Evolutionary conservation across 1,139 yeast species (phyloP), one percentile per base, ranked within the genome.

Genomic region (Zygosaccharomyces pseudobailii): DNA sequence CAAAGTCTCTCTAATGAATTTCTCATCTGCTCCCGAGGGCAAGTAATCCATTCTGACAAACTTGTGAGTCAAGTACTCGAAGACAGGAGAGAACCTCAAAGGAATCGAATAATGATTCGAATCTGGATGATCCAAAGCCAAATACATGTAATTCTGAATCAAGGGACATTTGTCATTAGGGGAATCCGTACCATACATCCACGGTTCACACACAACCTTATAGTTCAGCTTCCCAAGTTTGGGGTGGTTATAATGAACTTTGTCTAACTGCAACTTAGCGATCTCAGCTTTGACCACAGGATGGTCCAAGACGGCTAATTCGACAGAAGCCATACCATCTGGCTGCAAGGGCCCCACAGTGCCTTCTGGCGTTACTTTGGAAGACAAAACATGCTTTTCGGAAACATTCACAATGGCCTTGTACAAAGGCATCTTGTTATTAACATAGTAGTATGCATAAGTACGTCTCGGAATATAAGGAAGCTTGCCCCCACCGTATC

Each of bases 181-280:
- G 57, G 77, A 78, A 64, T 84, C 90, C 36, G 88, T 83, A 57
- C 95, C 96, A 65, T 87, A 87, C 75, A 87, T 87, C 95, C 96
- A 87, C 45, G 94, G 90, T 64, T 87, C 88, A 62, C 75, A 78
- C 62, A 84, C 79, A 44, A 87, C 80, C n/a, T 42, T 47, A 47
- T 57, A 57, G 20, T 49, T 46, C 32, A 56, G 40, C 23, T 51
- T 51, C 13, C 61, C 61, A 42, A 76, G 63, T 40, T 69, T 65
- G 61, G 82, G 88, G 42, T 57, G 61, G 36, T 52, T 40, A 49
- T 54, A 57, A 17, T 36, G 41, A 10, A 52, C 40, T 19, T 43
- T 39, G 40, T 55, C 57, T 61, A 77, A 76, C 61, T 73, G 78
- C 74, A 77, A 78, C 68, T 79, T 84, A 58, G 71, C 84, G 58